Evolutionary conservation across 768 basidiomycete genomes (phyloP).

Genomic region (Asterophora lycoperdoides): DNA sequence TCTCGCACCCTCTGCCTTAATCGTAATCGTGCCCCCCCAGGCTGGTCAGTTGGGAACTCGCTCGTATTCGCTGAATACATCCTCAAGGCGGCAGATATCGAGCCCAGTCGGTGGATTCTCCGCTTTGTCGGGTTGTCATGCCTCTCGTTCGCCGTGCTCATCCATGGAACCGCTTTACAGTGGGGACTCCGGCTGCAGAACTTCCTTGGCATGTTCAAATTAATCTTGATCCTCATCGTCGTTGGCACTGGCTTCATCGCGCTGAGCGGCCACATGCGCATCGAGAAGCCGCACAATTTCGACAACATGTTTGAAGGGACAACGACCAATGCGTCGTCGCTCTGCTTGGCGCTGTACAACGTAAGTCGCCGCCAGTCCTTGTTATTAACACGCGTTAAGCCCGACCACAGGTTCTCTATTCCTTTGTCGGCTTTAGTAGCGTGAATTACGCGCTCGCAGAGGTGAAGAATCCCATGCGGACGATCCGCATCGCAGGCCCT

Average conservation of each 20-base stretch:
- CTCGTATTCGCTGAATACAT: conserved; percentile 54
- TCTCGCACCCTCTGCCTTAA: not conserved
- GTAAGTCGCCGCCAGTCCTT: conserved; percentile 8
- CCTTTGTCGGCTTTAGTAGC: conserved; percentile 60
- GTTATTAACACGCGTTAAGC: not conserved
- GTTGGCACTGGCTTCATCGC: conserved; percentile 42
- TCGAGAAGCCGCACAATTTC: conserved; percentile 28
- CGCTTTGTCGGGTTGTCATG: conserved; percentile 26
- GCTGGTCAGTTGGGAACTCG: conserved; percentile 31
- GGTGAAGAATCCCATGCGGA: conserved; percentile 55
- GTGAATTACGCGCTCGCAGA: conserved; percentile 68
- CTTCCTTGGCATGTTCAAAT: conserved; percentile 50
- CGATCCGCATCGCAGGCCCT: conserved; percentile 62
- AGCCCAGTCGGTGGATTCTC: conserved; percentile 17
- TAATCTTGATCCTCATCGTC: conserved; percentile 37
- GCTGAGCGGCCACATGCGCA: conserved; percentile 27
- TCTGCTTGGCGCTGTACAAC: conserved; percentile 43
- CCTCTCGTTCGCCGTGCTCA: conserved; percentile 29
- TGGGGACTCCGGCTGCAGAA: conserved; percentile 60
- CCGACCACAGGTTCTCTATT: conserved; percentile 38
- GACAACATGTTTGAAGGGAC: conserved; percentile 31
- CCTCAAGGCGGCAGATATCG: conserved; percentile 21
- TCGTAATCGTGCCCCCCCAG: conserved; percentile 1
- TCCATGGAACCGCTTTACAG: conserved; percentile 39
- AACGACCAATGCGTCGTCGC: conserved; percentile 35